A percentile compares a stretch with the other conserved stretches of the same genome.
These are phyloP conservation scores for Filosporella fistucella DNA, from an alignment of 495 filamentous ascomycete species.

Conservation along the genomic window DNA sequence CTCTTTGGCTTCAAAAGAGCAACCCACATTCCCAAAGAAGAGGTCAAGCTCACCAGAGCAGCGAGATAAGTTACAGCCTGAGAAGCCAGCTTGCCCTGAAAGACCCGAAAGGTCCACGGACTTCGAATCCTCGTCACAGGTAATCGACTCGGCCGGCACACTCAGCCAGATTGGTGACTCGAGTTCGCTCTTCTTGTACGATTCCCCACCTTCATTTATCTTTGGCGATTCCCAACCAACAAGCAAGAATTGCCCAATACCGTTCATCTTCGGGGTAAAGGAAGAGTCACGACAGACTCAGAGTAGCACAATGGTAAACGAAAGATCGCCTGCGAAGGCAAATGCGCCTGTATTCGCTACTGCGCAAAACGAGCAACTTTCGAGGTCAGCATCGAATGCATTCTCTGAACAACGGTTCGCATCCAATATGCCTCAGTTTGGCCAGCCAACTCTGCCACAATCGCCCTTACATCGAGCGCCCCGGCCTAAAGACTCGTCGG, in stretches of 20 bases:
- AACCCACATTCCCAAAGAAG: no score
- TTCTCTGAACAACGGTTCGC: no score
- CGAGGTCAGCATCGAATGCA: background rate
- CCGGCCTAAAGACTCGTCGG: constrained; percentile 11
- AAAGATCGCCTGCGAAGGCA: constrained; percentile 24
- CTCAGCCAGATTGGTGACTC: constrained; percentile 28
- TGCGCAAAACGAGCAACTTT: constrained; percentile 11
- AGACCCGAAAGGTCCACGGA: no score
- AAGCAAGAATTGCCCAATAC: constrained; percentile 10
- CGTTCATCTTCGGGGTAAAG: constrained; percentile 10
- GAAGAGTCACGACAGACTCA: background rate
- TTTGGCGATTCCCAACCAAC: constrained; percentile 1
- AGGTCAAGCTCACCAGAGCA: no score
- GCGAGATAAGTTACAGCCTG: no score
- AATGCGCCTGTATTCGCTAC: constrained; percentile 14
- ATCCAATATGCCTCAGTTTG: constrained; percentile 23
- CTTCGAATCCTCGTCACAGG: no score
- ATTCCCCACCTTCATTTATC: constrained; percentile 10
- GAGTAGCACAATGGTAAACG: constrained; percentile 24
- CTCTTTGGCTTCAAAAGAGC: no score
- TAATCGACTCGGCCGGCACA: no score
- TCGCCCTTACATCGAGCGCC: constrained; percentile 18
- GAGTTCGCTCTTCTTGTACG: constrained; percentile 27
- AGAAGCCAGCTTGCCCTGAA: no score
- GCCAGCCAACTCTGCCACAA: constrained; percentile 20